Conservation (phyloP, 768 basidiomycete genomes). For the Russula sp. region DNA sequence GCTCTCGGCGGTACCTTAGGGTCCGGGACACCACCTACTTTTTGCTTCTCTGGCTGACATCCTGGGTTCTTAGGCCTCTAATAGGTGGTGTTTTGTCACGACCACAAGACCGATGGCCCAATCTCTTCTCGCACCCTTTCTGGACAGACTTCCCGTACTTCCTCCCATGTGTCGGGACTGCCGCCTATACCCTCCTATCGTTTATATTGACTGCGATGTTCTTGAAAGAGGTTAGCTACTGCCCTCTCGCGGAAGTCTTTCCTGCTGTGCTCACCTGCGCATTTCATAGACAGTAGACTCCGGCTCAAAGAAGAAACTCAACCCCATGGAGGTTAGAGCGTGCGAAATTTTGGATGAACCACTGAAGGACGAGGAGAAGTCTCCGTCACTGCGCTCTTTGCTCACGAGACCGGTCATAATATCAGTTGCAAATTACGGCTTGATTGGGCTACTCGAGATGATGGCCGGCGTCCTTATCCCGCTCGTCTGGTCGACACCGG, state of each 20-base stretch:
- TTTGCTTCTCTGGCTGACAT: background rate
- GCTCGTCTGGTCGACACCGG: slow-evolving; percentile 39
- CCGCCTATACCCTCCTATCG: slow-evolving; percentile 4
- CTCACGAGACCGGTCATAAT: slow-evolving; percentile 8
- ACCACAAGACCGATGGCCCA: slow-evolving; percentile 22
- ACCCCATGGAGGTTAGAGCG: background rate
- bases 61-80: slow-evolving; percentile 10
- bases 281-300: slow-evolving; percentile 1
- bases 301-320: background rate
- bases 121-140: slow-evolving; percentile 20
- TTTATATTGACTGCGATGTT: slow-evolving; percentile 9
- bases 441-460: slow-evolving; percentile 11
- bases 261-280: background rate
- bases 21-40: background rate
- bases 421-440: slow-evolving; percentile 4
- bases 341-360: background rate
- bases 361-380: background rate
- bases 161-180: slow-evolving; percentile 21
- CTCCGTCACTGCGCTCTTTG: background rate
- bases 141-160: slow-evolving; percentile 26
- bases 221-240: slow-evolving; percentile 9
- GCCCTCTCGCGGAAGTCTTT: too few relatives aligned
- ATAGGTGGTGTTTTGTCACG: slow-evolving; percentile 24
- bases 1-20: slow-evolving; percentile 9
- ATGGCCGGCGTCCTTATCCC: slow-evolving; percentile 25